Evolutionary conservation across 176 grass and related monocot genomes (phyloP).

Genomic region (Aegilops umbellulata): DNA sequence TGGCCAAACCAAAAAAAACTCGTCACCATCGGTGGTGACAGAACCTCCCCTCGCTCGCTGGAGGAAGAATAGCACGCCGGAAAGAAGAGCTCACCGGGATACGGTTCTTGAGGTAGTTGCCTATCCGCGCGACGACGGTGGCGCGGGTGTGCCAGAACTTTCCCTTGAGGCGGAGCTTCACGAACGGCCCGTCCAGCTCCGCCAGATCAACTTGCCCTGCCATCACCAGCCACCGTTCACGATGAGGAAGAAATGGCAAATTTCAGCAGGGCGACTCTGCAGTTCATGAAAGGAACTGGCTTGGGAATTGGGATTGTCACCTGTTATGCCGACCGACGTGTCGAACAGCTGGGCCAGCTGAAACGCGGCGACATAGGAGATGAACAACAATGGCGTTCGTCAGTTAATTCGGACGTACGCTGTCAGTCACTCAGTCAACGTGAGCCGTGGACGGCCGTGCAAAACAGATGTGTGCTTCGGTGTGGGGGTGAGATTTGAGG

Average conservation of each 20-base stretch:
- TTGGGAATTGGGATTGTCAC: slow-evolving; percentile 37
- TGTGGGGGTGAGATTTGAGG: not conserved
- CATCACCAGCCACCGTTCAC: not conserved
- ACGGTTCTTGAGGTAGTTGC: slow-evolving; percentile 91
- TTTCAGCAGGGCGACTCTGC: not conserved
- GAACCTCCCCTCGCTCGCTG: not conserved
- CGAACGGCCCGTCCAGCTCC: slow-evolving; percentile 84
- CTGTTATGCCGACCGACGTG: slow-evolving; percentile 79
- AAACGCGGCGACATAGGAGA: not conserved
- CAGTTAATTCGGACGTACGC: not conserved
- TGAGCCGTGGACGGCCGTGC: too few species aligned
- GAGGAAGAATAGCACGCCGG: not conserved
- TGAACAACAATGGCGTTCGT: not conserved
- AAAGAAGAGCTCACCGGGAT: slow-evolving; percentile 58
- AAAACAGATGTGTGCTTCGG: too few species aligned
- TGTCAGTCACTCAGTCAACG: too few species aligned
- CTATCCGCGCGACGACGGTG: slow-evolving; percentile 63
- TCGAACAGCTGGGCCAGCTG: slow-evolving; percentile 96
- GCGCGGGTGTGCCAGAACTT: slow-evolving; percentile 85
- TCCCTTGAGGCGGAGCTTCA: slow-evolving; percentile 83
- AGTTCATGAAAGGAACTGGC: not conserved
- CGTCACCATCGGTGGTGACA: not conserved
- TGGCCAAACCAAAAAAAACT: not conserved
- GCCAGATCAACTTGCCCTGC: slow-evolving; percentile 75
- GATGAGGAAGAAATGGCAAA: not conserved